Conservation (phyloP, 257 asterid species). For the Thymus mandschuricus region DNA sequence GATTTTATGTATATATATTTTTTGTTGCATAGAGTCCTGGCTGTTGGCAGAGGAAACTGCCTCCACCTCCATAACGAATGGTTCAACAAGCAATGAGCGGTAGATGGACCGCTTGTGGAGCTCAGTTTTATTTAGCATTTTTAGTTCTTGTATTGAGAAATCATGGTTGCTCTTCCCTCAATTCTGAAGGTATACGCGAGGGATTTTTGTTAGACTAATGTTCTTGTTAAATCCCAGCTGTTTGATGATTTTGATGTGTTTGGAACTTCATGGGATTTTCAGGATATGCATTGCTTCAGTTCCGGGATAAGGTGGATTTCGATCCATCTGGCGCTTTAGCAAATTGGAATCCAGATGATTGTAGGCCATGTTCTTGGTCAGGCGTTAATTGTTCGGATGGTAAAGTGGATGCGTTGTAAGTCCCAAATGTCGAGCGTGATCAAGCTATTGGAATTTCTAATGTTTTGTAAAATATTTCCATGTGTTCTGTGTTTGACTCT, state of each 20-base stretch:
- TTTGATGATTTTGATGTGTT: neutral
- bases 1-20: slow-evolving; percentile 42
- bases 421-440: slow-evolving; percentile 11
- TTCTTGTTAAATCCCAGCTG: neutral
- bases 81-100: slow-evolving; percentile 63
- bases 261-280: slow-evolving; percentile 23
- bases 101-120: slow-evolving; percentile 60
- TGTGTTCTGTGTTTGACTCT: slow-evolving; percentile 4
- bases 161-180: slow-evolving; percentile 57
- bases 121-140: slow-evolving; percentile 45
- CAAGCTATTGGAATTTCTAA: neutral
- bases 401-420: slow-evolving; percentile 78
- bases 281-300: slow-evolving; percentile 74
- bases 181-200: slow-evolving; percentile 63
- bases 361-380: slow-evolving; percentile 80
- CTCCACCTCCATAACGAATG: slow-evolving; percentile 51
- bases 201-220: neutral
- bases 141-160: slow-evolving; percentile 47
- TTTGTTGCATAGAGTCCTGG: slow-evolving; percentile 51
- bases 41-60: slow-evolving; percentile 68
- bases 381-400: slow-evolving; percentile 77
- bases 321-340: slow-evolving; percentile 73
- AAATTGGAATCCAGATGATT: slow-evolving; percentile 63
- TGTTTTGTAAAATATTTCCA: neutral
- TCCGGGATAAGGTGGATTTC: slow-evolving; percentile 56